Evolutionary conservation across 2,329 filamentous ascomycete species (phyloP), one percentile per base, ranked within the genome.

Genomic region (Botrytis pseudocinerea): DNA sequence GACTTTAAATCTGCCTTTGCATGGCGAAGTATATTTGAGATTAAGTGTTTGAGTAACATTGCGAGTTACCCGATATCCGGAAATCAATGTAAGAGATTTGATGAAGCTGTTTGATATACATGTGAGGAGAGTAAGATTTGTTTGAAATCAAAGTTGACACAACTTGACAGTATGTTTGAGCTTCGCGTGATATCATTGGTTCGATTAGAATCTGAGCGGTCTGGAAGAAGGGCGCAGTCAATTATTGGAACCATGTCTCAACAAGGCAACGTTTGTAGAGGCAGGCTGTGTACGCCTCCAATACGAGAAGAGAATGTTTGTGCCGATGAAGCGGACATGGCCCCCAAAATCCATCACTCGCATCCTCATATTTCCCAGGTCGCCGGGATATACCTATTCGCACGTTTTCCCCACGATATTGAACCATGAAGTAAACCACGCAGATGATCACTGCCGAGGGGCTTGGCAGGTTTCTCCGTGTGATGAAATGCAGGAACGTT

Each of bases 341-440:
- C 42, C 38, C 18, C 35, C 22, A n/a, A 16, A 2, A 42, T 25
- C 38, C 38, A 38, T 8, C 46, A n/a, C 35, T 35, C 42, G 35
- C 6, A 32, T 66, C 44, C 63, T 51, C 10, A 40, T 40, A 51
- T 66, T 38, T 66, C 44, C 63, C 63, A 18, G n/a, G 22, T 32
- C 32, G 44, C 63, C 16, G 63, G 63, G 32, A 38, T 38, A 35
- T 66, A 40, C 25, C 25, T 57, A 5, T 57, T 42, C 25, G n/a
- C 65, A 68, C 35, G 65, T 68, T 68, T 68, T 42, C 35, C 48
- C 65, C 64, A 28, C 35, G 64, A 68, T 40, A 5, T 66, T 28
- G 20, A 51, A 66, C 20, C 57, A 48, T 51, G 22, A 35, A 3
- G 44, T 28, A 66, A 54, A 54, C 18, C 51, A 4, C 25, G 2